These are phyloP conservation scores for Mayamaea pseudoterrestris DNA, from an alignment of 108 stramenopile genomes.

Conservation along the genomic window DNA sequence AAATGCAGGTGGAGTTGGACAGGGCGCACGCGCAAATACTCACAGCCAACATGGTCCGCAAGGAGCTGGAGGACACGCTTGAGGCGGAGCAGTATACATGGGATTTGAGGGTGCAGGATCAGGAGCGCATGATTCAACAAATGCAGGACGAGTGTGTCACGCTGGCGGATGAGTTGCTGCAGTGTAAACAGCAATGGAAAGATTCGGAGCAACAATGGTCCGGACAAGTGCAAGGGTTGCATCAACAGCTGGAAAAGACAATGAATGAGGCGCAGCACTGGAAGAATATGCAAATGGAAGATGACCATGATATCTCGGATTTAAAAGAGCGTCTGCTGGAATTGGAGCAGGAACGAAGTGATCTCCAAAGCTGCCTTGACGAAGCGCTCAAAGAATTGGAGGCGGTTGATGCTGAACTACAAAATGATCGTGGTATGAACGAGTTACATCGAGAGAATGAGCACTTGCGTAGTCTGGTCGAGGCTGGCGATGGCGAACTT, in stretches of 20 bases:
- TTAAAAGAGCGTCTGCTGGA: slow-evolving; percentile 18
- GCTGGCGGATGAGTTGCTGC: slow-evolving; percentile 23
- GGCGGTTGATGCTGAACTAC: slow-evolving; percentile 38
- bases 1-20: slow-evolving; percentile 41
- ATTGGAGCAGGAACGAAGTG: slow-evolving; percentile 36
- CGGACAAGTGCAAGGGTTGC: slow-evolving; percentile 18
- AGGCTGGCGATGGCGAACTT: not conserved
- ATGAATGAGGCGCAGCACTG: slow-evolving; percentile 5
- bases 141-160: slow-evolving; percentile 21
- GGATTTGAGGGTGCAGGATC: slow-evolving; percentile 49
- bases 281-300: slow-evolving; percentile 2
- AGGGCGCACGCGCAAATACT: slow-evolving; percentile 51
- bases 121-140: slow-evolving; percentile 27
- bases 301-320: not conserved
- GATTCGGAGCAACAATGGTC: slow-evolving; percentile 38
- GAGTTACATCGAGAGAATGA: slow-evolving; percentile 6
- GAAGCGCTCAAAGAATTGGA: slow-evolving; percentile 49
- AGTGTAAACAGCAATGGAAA: slow-evolving; percentile 29
- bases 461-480: not conserved
- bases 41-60: slow-evolving; percentile 51
- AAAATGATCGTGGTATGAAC: not conserved
- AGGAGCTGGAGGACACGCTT: slow-evolving; percentile 49
- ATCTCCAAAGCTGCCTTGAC: slow-evolving; percentile 41
- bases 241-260: slow-evolving; percentile 16
- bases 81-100: slow-evolving; percentile 61